A percentile compares a stretch with the other conserved stretches of the same genome.
Evolutionary conservation across 176 grass and related monocot genomes (phyloP).

Genomic region (Musa itinerans): DNA sequence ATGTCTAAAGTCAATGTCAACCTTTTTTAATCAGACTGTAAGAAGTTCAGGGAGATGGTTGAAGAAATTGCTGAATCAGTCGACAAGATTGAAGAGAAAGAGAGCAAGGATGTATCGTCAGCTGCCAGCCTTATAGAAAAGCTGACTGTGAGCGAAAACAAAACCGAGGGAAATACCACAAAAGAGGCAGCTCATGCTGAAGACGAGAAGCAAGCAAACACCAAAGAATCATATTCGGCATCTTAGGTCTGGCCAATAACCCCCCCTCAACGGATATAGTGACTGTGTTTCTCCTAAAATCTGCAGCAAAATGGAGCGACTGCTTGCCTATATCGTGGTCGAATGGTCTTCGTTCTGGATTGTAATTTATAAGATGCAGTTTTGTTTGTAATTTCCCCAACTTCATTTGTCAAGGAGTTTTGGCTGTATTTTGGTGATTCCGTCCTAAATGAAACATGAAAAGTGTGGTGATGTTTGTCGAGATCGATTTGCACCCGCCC

Average conservation of each 20-base stretch:
- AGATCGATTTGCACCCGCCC: neutral
- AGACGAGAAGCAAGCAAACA: conserved; percentile 3
- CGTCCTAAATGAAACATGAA: neutral
- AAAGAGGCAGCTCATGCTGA: conserved; percentile 26
- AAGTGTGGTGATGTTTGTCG: neutral
- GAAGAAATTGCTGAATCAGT: conserved; percentile 48
- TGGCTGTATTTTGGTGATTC: neutral
- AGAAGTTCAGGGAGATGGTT: conserved; percentile 52
- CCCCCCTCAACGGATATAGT: too few species aligned
- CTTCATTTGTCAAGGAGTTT: neutral
- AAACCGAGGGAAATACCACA: conserved; percentile 15
- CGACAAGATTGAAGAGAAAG: conserved; percentile 25
- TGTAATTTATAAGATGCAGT: neutral
- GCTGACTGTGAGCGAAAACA: conserved; percentile 25
- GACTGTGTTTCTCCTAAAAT: too few species aligned
- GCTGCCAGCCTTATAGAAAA: conserved; percentile 39
- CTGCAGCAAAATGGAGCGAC: too few species aligned
- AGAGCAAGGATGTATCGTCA: conserved; percentile 36
- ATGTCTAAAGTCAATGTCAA: too few species aligned
- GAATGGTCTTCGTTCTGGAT: neutral
- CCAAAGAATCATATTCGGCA: neutral
- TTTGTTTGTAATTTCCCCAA: neutral
- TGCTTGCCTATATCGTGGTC: neutral
- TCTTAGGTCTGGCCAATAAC: neutral
- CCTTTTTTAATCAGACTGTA: conserved; percentile 43